Evolutionary conservation across 2,329 filamentous ascomycete genomes (phyloP).

Genomic region (Colletotrichum musicola): DNA sequence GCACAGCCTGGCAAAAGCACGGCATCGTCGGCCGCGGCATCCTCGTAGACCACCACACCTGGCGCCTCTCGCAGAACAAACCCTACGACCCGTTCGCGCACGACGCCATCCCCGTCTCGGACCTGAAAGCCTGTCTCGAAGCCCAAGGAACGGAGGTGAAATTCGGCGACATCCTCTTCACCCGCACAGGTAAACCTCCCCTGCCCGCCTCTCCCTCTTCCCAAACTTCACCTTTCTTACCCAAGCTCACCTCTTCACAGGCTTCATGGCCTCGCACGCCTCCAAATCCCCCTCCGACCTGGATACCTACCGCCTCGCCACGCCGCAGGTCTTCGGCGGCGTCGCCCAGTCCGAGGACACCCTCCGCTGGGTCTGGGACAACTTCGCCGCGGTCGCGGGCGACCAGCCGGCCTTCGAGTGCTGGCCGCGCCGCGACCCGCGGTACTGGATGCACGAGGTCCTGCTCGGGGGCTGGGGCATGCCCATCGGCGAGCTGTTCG

Average conservation of each 20-base stretch:
- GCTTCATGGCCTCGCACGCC: conserved; percentile 38
- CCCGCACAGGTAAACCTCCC: conserved; percentile 66
- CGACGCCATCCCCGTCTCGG: conserved; percentile 36
- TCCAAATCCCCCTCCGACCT: conserved; percentile 27
- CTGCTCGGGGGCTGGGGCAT: conserved; percentile 57
- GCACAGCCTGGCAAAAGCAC: conserved; percentile 38
- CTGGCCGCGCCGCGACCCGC: conserved; percentile 53
- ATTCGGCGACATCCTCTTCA: conserved; percentile 68
- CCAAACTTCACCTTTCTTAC: too few species aligned
- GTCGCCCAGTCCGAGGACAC: conserved; percentile 61
- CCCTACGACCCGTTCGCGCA: conserved; percentile 38
- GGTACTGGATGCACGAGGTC: conserved; percentile 55
- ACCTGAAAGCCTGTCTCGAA: conserved; percentile 37
- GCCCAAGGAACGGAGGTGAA: conserved; percentile 41
- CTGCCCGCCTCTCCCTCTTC: too few species aligned
- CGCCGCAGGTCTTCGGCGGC: conserved; percentile 47
- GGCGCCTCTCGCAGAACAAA: conserved; percentile 52
- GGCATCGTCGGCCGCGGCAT: conserved; percentile 65
- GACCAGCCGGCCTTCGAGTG: conserved; percentile 67
- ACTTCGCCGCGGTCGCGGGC: conserved; percentile 68
- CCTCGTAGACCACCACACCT: conserved; percentile 65
- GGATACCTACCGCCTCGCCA: conserved; percentile 13
- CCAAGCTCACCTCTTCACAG: conserved; percentile 7
- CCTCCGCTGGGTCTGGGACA: conserved; percentile 70
- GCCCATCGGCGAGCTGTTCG: conserved; percentile 58